A percentile compares a stretch with the other conserved stretches of the same genome.
Evolutionary conservation across 2,329 filamentous ascomycete genomes (phyloP).

Genomic region (Scedosporium minutisporum): DNA sequence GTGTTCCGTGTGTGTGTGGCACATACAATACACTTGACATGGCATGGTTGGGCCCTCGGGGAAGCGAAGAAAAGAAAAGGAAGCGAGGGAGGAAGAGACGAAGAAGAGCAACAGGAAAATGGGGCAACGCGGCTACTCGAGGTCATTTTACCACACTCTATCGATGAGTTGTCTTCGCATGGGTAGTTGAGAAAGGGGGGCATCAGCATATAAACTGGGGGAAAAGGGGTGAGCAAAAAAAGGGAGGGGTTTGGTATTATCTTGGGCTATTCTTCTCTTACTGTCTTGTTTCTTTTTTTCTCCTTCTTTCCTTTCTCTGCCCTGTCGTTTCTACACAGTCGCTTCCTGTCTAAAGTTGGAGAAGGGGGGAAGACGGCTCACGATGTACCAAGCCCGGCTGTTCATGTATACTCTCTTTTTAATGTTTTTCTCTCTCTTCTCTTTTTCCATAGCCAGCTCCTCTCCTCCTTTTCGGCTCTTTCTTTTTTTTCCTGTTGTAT

Average conservation of each 20-base stretch:
- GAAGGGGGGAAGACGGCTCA: not conserved
- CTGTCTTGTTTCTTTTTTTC: slow-evolving; percentile 2
- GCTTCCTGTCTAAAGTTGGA: not conserved
- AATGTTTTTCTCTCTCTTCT: not conserved
- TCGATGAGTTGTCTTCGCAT: too few species aligned
- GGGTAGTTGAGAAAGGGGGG: not conserved
- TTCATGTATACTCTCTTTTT: slow-evolving; percentile 4
- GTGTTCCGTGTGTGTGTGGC: not conserved
- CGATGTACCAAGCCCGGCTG: not conserved
- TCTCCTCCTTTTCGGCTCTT: not conserved
- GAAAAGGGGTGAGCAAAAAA: not conserved
- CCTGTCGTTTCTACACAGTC: not conserved
- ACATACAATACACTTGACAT: not conserved
- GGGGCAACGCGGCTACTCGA: not conserved
- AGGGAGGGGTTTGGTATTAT: not conserved
- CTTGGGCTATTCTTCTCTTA: not conserved
- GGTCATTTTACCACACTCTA: too few species aligned
- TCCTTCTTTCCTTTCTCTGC: slow-evolving; percentile 6
- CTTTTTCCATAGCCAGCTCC: not conserved
- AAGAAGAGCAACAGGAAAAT: not conserved
- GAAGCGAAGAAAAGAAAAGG: not conserved
- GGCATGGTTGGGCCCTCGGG: not conserved
- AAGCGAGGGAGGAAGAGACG: not conserved
- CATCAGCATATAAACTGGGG: not conserved
- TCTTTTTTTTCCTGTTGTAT: not conserved